Conservation (phyloP, 169 alveolate genomes). For the Plasmodium cynomolgi region DNA sequence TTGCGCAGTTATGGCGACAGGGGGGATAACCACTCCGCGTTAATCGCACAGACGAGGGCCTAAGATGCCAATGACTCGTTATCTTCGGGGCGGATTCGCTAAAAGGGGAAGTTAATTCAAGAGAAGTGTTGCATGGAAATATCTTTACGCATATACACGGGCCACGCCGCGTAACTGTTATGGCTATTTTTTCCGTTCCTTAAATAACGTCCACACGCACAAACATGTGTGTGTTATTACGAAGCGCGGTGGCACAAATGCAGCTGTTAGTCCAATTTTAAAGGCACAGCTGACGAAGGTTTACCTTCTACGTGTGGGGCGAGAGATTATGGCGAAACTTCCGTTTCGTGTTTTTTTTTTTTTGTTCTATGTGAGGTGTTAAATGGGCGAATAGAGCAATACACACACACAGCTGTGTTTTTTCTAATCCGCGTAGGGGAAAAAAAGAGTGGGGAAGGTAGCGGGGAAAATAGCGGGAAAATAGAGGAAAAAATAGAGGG, state of each 20-base stretch:
- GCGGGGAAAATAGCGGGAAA: background rate
- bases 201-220: background rate
- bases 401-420: slow-evolving; percentile 34
- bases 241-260: background rate
- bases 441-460: background rate
- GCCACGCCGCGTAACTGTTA: background rate
- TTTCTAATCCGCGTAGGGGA: slow-evolving; percentile 8
- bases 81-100: background rate
- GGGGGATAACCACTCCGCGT: background rate
- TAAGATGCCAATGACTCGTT: background rate
- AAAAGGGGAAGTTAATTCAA: slow-evolving; percentile 4
- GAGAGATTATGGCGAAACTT: background rate
- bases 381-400: slow-evolving; percentile 9
- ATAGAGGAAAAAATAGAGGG: background rate
- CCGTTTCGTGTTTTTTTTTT: background rate
- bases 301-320: slow-evolving; percentile 1
- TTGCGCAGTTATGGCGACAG: background rate
- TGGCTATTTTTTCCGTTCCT: background rate
- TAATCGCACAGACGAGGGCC: background rate
- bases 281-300: background rate
- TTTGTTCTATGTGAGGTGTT: slow-evolving; percentile 15
- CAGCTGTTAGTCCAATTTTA: background rate
- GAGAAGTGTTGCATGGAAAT: background rate
- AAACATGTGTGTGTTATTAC: background rate
- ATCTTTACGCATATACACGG: background rate